Percentiles rank a stretch among this genome's conserved stretches.
Evolutionary conservation across 805 yeast genomes (phyloP).

Genomic region (Ogataea chonburiensis): DNA sequence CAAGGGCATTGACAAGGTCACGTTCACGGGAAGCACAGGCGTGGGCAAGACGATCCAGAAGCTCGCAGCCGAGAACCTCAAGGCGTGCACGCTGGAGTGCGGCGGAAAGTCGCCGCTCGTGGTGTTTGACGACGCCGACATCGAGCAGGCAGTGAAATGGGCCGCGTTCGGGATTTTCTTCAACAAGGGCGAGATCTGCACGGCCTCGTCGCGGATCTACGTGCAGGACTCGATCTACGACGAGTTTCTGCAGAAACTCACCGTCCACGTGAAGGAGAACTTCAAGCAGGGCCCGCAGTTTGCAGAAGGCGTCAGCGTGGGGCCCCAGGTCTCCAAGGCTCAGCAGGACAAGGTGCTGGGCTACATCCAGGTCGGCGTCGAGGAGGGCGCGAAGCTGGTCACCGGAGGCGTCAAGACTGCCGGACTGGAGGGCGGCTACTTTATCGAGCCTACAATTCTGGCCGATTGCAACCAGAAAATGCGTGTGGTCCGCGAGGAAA

Average conservation of each 20-base stretch:
- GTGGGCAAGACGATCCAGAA: constrained; percentile 80
- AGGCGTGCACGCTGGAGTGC: constrained; percentile 89
- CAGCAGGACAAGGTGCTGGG: constrained; percentile 77
- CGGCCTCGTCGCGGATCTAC: constrained; percentile 90
- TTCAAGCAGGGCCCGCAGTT: constrained; percentile 81
- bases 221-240: constrained; percentile 86
- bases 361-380: constrained; percentile 73
- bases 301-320: constrained; percentile 74
- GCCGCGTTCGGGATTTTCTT: constrained; percentile 81
- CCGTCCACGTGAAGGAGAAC: constrained; percentile 46
- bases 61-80: constrained; percentile 78
- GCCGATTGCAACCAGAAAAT: constrained; percentile 66
- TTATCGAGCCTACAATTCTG: constrained; percentile 69
- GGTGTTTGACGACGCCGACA: constrained; percentile 81
- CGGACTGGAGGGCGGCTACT: constrained; percentile 54
- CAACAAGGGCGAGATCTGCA: constrained; percentile 95
- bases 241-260: constrained; percentile 61
- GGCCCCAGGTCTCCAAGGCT: constrained; percentile 83
- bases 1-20: constrained; percentile 57
- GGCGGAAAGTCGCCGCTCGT: constrained; percentile 97
- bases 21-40: constrained; percentile 69
- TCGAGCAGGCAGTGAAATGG: constrained; percentile 72
- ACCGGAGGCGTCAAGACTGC: constrained; percentile 56
- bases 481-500: constrained; percentile 74
- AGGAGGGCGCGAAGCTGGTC: constrained; percentile 78